A percentile compares a stretch with the other conserved stretches of the same genome.
Conservation (phyloP, 2,329 filamentous ascomycete genomes). For the Trichoderma sp. region DNA sequence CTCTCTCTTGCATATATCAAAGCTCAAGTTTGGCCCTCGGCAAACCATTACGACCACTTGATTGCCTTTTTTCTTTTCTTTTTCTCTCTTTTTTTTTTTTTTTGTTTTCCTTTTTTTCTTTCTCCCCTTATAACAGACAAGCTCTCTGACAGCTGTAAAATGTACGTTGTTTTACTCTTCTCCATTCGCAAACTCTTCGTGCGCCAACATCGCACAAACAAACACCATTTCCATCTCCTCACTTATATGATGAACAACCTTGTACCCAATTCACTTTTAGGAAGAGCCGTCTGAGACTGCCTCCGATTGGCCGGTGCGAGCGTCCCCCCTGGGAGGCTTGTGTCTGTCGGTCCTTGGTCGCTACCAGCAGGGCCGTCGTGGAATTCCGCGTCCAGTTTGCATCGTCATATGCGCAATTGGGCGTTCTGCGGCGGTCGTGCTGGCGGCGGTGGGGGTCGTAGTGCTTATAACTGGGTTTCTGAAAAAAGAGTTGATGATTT, state of each 20-base stretch:
- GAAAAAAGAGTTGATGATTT: constrained; percentile 33
- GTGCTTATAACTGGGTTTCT: constrained; percentile 49
- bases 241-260: constrained; percentile 41
- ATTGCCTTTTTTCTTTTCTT: not conserved
- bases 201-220: not conserved
- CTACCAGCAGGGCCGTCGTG: constrained; percentile 15
- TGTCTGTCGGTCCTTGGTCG: constrained; percentile 11
- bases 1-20: not conserved
- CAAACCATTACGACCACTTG: not conserved
- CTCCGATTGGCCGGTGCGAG: constrained; percentile 22
- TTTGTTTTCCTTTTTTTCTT: not conserved
- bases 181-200: not conserved
- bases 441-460: constrained; percentile 38
- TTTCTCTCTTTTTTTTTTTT: not conserved
- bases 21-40: not conserved
- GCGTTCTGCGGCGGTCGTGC: constrained; percentile 26
- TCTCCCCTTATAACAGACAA: not conserved
- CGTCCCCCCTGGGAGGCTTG: not conserved
- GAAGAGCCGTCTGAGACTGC: constrained; percentile 48
- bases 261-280: constrained; percentile 40
- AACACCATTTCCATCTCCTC: constrained; percentile 1
- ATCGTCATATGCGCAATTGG: constrained; percentile 36
- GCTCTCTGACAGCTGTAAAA: not conserved
- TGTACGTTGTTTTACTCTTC: not conserved
- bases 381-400: constrained; percentile 25